Evolutionary conservation across 2,329 filamentous ascomycete species (phyloP), one percentile per base, ranked within the genome.

Genomic region (Neofusicoccum sp.): DNA sequence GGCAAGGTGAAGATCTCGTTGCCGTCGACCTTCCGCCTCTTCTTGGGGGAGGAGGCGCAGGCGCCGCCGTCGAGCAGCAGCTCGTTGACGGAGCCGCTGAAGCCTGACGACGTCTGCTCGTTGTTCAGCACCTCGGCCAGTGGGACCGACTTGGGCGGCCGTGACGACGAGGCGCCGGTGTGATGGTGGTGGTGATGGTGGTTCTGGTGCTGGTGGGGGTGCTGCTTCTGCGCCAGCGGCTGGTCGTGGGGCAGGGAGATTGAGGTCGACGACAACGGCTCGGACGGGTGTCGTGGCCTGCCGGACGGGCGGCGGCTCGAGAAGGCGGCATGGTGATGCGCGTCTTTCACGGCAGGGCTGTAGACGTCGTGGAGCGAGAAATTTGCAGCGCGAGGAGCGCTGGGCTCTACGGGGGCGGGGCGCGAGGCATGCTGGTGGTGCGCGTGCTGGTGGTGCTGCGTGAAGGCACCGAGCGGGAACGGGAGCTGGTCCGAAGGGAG

Each of bases 51-150:
- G 47, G 28, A 60, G 28, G 36, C 40, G 33, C 57, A 26, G 28
- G 36, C 38, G 58, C 24, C 40, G 34, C 16, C 11, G 45, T 54
- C 58, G 6, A 53, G 44, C 33, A 58, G 45, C 20, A 53, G 58
- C n/a, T 61, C 58, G 58, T 54, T 61, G 26, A 53, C 58, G 11
- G 58, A 59, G 3, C 57, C 57, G 26, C 59, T 56, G 41, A 48
- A 56, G 33, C 53, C 34, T 7, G 60, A 51, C 12, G 30, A 58
- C 30, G 58, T 38, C 28, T 61, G 47, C 40, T 61, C 47, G 41
- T 30, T 57, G 57, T 75, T 74, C 38, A 73, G 59, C 2, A 75
- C 72, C 58, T 69, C 70, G 33, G 71, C 71, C 41, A 76, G 68
- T 1, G 74, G 73, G 3, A 70, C 72, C 6, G 73, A 66, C 36